These are phyloP conservation scores for Cladorrhinum sp. DNA, from an alignment of 2,329 filamentous ascomycete genomes.

Conservation along the genomic window DNA sequence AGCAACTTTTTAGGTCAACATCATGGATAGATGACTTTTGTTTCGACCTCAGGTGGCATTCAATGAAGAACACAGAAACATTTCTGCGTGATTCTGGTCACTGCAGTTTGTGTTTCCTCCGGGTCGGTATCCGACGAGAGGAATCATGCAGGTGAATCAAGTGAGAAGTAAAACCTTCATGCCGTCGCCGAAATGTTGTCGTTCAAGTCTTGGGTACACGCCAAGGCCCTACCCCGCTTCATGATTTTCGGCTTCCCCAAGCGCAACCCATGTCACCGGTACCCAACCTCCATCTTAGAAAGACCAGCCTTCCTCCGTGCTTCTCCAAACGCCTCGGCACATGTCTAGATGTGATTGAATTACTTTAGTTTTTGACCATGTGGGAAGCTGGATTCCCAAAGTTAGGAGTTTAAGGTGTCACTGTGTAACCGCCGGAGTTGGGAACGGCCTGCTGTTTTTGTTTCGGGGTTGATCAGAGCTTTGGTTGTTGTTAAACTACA, in stretches of 20 bases:
- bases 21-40: background rate
- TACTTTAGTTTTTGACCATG: background rate
- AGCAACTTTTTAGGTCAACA: background rate
- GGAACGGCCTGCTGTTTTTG: too few relatives aligned
- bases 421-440: background rate
- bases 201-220: constrained; percentile 6
- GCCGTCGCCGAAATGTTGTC: background rate
- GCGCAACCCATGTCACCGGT: constrained; percentile 8
- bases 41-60: background rate
- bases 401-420: background rate
- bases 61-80: background rate
- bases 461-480: too few relatives aligned
- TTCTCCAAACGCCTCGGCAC: background rate
- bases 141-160: background rate
- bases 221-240: constrained; percentile 11
- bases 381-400: background rate
- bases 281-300: constrained; percentile 1
- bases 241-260: background rate
- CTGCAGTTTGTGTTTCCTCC: background rate
- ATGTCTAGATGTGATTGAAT: background rate
- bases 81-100: background rate
- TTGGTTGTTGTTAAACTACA: too few relatives aligned
- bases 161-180: background rate
- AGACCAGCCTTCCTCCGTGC: background rate
- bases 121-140: background rate